Conservation (phyloP, 306 rosid genomes). For the Bauhinia variegata region DNA sequence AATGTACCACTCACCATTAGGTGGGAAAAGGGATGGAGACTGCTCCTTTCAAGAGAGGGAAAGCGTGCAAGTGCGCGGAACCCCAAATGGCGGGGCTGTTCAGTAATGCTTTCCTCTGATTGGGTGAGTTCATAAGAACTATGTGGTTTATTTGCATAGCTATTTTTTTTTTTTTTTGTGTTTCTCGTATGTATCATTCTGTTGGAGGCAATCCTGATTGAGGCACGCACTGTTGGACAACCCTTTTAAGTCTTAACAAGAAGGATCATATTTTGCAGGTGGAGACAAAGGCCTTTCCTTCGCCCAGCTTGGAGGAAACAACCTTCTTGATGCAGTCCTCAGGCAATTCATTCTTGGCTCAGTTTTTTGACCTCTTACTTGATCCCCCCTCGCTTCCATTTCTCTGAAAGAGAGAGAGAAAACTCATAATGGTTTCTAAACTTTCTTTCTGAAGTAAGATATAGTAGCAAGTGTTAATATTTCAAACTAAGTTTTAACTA, state of each 20-base stretch:
- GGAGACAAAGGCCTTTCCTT: constrained; percentile 42
- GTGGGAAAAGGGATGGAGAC: constrained; percentile 43
- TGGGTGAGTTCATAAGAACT: constrained; percentile 33
- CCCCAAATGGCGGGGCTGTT: constrained; percentile 58
- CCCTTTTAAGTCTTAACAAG: constrained; percentile 22
- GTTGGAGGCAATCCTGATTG: too few species aligned
- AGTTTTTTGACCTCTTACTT: constrained; percentile 40
- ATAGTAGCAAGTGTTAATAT: constrained; percentile 24
- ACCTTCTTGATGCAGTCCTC: constrained; percentile 45
- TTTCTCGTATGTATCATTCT: too few species aligned
- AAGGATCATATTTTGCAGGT: constrained; percentile 47
- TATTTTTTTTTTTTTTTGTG: too few species aligned
- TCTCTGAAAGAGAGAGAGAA: constrained; percentile 22
- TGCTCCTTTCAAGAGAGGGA: constrained; percentile 51
- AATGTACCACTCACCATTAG: constrained; percentile 44
- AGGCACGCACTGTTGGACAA: too few species aligned
- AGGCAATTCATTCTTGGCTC: constrained; percentile 99
- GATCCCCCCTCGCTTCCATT: constrained; percentile 31
- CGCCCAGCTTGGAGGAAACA: constrained; percentile 39
- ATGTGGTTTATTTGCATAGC: constrained; percentile 15
- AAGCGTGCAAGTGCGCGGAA: constrained; percentile 50
- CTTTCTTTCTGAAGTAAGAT: constrained; percentile 29
- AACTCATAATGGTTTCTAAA: constrained; percentile 22
- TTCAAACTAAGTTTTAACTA: background rate
- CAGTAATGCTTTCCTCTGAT: constrained; percentile 42